These are phyloP conservation scores for Rachicladosporium sp. DNA, from an alignment of 2,329 filamentous ascomycete species.

Conservation along the genomic window DNA sequence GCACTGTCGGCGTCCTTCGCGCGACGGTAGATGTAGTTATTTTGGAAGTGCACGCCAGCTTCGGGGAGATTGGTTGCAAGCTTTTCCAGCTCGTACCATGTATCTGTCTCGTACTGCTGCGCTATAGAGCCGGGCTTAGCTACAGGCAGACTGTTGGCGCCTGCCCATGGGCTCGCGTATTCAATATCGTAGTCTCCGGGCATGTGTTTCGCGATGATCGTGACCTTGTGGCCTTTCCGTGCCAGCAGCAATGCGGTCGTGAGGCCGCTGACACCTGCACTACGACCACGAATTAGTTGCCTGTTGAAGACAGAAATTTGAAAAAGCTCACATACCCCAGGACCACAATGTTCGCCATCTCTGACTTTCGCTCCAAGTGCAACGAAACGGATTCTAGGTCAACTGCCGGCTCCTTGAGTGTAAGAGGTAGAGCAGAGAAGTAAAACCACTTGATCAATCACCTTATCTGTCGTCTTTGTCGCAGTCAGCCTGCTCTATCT, in stretches of 20 bases:
- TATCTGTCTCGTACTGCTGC: conserved; percentile 30
- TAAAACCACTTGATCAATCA: too few species aligned
- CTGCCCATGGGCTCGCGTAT: conserved; percentile 83
- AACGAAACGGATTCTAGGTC: neutral
- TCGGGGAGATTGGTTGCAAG: conserved; percentile 53
- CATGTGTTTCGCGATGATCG: conserved; percentile 76
- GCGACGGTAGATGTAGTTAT: conserved; percentile 45
- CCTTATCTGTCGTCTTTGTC: too few species aligned
- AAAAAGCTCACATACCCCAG: conserved; percentile 29
- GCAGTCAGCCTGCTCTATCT: too few species aligned
- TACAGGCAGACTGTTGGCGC: conserved; percentile 60
- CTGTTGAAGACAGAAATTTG: too few species aligned
- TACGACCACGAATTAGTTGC: conserved; percentile 16
- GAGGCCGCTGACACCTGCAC: conserved; percentile 53
- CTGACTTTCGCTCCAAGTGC: neutral
- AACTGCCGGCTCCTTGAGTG: too few species aligned
- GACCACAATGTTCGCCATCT: conserved; percentile 29
- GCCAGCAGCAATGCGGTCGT: conserved; percentile 53
- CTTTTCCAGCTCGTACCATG: conserved; percentile 32
- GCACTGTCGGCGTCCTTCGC: conserved; percentile 46
- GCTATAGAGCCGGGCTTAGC: conserved; percentile 23
- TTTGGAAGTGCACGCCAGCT: conserved; percentile 68
- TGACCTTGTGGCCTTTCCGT: conserved; percentile 45
- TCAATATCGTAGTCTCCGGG: conserved; percentile 86
- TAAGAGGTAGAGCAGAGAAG: too few species aligned